Base-by-base conservation (phyloP, 1,284 basidiomycete species). In the Puccinia polysora region DNA sequence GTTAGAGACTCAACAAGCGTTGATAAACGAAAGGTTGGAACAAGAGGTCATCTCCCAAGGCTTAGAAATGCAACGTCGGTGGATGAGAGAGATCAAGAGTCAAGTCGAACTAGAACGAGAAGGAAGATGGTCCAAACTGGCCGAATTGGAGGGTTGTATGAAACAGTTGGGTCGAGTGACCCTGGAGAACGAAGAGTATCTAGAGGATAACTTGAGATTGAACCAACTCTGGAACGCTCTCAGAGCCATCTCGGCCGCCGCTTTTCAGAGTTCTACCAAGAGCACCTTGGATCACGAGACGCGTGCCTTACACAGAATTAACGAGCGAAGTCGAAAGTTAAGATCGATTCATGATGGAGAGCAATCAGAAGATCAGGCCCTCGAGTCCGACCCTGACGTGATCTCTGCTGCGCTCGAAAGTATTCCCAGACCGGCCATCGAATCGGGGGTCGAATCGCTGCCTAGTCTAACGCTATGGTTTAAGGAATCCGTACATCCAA, bases 81-180 rank as follows among this genome's bases (percentile, higher is more conserved):
- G 95, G 94, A 90, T 97, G 73, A 87, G 90, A 55, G 92, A 97
- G 70, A 89, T 98, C 84, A 96, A 97, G 82, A 85, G 91, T 74
- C 89, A 88, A 77, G 95, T 98, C 73, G 95, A 99, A 82, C 86
- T 92, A 78, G 96, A 98, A 81, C 91, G 96, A 58, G 93, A 92
- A 28, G 94, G 94, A 20, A 89, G 95, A 74, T 85, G 98, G 10
- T 90, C 92, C 74, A 96, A 93, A 81, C 87, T 99, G 49, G 92
- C 96, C 79, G 88, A 94, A 79, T 87, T 99, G 68, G 88, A 92
- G 15, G 87, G 89, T 0, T 89, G 90, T 73, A 83, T 98, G 75
- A 94, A 95, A 81, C 87, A 89, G 74, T 86, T 98, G 47, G 91
- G 97, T 81, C 87, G 89, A 69, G 85, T 97, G 74, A 89, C 91